phyloP scores from a whole-genome alignment of 2,329 filamentous ascomycete species.

The Orbilia ellipsospora region DNA sequence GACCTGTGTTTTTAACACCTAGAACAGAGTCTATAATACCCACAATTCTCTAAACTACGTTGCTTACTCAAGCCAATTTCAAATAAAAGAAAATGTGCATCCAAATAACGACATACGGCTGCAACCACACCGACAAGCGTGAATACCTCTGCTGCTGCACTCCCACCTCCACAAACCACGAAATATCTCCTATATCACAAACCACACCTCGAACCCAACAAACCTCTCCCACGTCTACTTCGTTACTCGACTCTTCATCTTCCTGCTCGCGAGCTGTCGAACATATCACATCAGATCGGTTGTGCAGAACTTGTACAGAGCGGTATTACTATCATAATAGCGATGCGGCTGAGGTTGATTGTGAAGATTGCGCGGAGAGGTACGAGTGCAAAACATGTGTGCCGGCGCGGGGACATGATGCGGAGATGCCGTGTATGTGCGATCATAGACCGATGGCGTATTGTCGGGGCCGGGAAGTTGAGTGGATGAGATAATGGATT shows the following conservation, averaged over 20 bases:
- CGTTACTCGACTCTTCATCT: not conserved
- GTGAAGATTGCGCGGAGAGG: conserved; percentile 17
- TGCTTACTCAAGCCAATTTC: too few species aligned
- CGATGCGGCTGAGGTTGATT: conserved; percentile 20
- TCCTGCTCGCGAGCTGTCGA: conserved; percentile 16
- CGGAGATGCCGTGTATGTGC: conserved; percentile 31
- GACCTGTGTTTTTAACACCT: too few species aligned
- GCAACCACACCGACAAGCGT: conserved; percentile 30
- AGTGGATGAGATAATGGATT: not conserved
- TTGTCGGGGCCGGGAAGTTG: not conserved
- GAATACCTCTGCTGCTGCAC: conserved; percentile 26
- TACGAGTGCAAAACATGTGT: conserved; percentile 29
- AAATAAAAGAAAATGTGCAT: conserved; percentile 20
- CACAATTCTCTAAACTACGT: too few species aligned
- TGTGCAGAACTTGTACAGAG: conserved; percentile 25
- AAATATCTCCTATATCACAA: conserved; percentile 4
- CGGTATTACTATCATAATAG: conserved; percentile 20
- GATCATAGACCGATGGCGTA: conserved; percentile 31
- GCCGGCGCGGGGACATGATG: conserved; percentile 16
- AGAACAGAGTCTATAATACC: too few species aligned
- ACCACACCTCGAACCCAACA: not conserved
- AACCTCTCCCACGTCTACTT: not conserved
- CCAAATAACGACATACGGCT: conserved; percentile 27
- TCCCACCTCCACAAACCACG: not conserved
- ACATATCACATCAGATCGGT: conserved; percentile 18